Base-by-base conservation (phyloP, 495 filamentous ascomycete genomes). In the Penicillium herquei region DNA sequence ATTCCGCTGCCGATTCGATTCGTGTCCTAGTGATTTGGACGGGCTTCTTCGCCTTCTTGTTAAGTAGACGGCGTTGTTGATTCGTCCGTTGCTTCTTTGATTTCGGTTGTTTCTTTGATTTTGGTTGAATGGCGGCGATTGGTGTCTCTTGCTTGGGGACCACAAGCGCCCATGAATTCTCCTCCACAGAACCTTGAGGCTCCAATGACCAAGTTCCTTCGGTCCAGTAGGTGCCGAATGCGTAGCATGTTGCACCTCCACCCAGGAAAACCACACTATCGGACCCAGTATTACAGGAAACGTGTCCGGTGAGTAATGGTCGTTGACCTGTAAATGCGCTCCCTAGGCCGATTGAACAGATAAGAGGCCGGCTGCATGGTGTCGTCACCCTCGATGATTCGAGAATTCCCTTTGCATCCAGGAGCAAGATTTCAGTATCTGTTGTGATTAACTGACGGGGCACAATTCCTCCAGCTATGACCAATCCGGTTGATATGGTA, bases 181-280 rank as follows among this genome's bases (percentile, higher is more conserved):
- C 54, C 5, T 49, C 31, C 2, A 17, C 39, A 1, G 59, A 52
- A 17, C 62, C 54, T 17, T 31, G 51, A 17, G 52, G 57, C 55
- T 63, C 62, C 45, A 85, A 46, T 17, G 66, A 55, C 70, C 79
- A 85, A 39, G 78, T 77, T 0, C 80, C 84, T 42, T 80, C 73
- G 53, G 88, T 90, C 84, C 87, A 90, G 57, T 79, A 86, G 12
- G 85, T 85, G 7, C 89, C 90, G 78, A 96, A 93, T 0, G 89
- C 90, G 70, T 95, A 96, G 67, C 92, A 96, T 0, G 91, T 88
- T 26, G 89, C 90, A 16, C 92, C 92, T 13, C 92, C 92, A 8
- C 90, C 91, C 35, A 87, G 68, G 2, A 96, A 68, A 14, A 87
- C 58, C 4, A 91, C 58, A 26, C 78, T 64, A 13, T 76, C 69